A percentile compares a stretch with the other conserved stretches of the same genome.
Evolutionary conservation across 805 yeast species (phyloP).

Genomic region (Lipomyces mesembrius): DNA sequence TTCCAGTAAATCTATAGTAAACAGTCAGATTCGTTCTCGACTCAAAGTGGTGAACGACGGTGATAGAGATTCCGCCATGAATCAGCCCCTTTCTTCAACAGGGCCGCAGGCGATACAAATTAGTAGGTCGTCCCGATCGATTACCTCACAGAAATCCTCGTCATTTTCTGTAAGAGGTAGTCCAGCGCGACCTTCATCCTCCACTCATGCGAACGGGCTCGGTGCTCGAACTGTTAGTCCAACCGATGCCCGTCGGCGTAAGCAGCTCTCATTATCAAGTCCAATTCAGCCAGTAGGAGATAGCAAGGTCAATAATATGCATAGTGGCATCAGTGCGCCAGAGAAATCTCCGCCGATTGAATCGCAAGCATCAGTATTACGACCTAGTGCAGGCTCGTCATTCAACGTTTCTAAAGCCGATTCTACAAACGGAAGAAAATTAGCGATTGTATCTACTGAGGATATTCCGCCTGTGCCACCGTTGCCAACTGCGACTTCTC

Average conservation of each 20-base stretch:
- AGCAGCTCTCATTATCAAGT: too few relatives aligned
- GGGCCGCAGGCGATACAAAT: neutral
- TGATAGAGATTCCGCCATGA: neutral
- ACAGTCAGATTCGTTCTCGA: neutral
- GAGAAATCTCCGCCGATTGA: neutral
- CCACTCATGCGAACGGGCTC: slow-evolving; percentile 15
- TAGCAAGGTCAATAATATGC: neutral
- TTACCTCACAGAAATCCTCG: neutral
- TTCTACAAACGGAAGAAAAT: neutral
- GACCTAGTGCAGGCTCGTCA: neutral
- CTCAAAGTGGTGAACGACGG: neutral
- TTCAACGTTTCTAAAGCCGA: neutral
- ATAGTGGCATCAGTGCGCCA: neutral
- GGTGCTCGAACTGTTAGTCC: slow-evolving; percentile 30
- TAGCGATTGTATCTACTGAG: neutral
- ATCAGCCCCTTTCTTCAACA: neutral
- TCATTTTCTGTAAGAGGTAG: neutral
- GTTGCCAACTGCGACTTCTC: slow-evolving; percentile 13
- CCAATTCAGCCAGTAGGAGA: neutral
- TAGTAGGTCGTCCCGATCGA: neutral
- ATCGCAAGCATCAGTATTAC: neutral
- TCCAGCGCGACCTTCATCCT: slow-evolving; percentile 1
- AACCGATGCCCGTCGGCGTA: slow-evolving; percentile 10
- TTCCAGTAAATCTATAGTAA: slow-evolving; percentile 9
- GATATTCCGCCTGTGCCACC: slow-evolving; percentile 36